phyloP scores from a whole-genome alignment of 164 flowering plant species.

The Vitis labrusca region DNA sequence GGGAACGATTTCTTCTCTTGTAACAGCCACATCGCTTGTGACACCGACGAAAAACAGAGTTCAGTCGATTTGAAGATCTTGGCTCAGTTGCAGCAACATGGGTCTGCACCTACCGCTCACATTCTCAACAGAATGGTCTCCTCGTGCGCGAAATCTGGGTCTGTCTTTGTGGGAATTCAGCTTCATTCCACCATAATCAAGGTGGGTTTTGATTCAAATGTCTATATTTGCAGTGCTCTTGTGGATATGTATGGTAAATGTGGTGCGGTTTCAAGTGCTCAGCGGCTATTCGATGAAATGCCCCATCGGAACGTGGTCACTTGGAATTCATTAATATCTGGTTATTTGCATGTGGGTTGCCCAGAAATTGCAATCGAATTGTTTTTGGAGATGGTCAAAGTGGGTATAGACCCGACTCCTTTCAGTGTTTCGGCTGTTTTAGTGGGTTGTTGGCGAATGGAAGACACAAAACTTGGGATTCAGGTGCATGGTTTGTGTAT shows the following conservation, averaged over 20 bases:
- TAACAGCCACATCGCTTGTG: background rate
- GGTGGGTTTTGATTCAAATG: constrained; percentile 34
- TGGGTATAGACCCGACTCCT: constrained; percentile 20
- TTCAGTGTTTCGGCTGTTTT: constrained; percentile 30
- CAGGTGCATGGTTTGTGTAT: constrained; percentile 36
- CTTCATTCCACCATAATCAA: constrained; percentile 32
- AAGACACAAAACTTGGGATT: constrained; percentile 28
- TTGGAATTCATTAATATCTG: constrained; percentile 42
- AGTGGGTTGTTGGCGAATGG: constrained; percentile 30
- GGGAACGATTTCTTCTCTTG: background rate
- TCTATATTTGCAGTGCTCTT: constrained; percentile 34
- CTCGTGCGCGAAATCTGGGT: constrained; percentile 29
- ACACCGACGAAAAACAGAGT: background rate
- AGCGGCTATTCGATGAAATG: constrained; percentile 43
- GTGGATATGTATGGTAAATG: constrained; percentile 43
- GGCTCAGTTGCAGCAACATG: constrained; percentile 5
- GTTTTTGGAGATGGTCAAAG: constrained; percentile 33
- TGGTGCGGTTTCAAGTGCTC: constrained; percentile 18
- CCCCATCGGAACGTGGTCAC: constrained; percentile 36
- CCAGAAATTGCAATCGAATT: constrained; percentile 23
- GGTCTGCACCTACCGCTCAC: constrained; percentile 2
- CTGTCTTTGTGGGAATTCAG: constrained; percentile 28
- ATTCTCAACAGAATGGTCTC: constrained; percentile 30
- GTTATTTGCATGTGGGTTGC: constrained; percentile 23
- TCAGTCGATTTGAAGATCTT: background rate